phyloP scores from a whole-genome alignment of 2,329 filamentous ascomycete species.

The Apiospora malaysiana region DNA sequence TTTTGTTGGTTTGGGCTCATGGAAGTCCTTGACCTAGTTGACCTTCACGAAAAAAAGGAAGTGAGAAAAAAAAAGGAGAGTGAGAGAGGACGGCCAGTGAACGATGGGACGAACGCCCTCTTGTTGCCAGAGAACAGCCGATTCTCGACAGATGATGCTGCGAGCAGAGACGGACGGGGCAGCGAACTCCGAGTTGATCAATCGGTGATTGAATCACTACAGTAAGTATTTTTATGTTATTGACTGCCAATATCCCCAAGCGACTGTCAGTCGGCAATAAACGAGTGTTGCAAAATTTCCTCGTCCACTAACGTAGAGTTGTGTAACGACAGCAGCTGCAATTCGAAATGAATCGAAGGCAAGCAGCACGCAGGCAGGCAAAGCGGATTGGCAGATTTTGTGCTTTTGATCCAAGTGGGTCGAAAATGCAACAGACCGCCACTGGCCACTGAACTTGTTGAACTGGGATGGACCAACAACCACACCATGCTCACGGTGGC shows the following conservation, averaged over 20 bases:
- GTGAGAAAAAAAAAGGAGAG: not conserved
- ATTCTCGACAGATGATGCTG: not conserved
- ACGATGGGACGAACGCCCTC: not conserved
- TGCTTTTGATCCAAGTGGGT: conserved; percentile 5
- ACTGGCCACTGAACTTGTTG: too few species aligned
- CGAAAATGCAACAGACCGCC: not conserved
- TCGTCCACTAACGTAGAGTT: conserved; percentile 10
- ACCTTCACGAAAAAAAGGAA: not conserved
- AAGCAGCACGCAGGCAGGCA: not conserved
- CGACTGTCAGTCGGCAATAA: not conserved
- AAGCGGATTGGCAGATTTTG: not conserved
- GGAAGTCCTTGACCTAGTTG: conserved; percentile 1
- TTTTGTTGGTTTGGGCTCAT: conserved; percentile 14
- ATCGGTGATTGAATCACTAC: not conserved
- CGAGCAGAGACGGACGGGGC: not conserved
- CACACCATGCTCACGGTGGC: too few species aligned
- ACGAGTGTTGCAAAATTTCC: conserved; percentile 2
- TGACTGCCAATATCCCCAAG: not conserved
- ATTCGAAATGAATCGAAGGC: not conserved
- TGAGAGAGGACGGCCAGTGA: not conserved
- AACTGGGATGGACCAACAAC: not conserved
- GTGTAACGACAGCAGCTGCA: not conserved
- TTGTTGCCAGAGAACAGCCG: conserved; percentile 8
- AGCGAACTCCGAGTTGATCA: not conserved
- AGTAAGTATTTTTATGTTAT: not conserved